These are phyloP conservation scores for Xanthoconium purpureum DNA, from an alignment of 768 basidiomycete species.

Conservation along the genomic window DNA sequence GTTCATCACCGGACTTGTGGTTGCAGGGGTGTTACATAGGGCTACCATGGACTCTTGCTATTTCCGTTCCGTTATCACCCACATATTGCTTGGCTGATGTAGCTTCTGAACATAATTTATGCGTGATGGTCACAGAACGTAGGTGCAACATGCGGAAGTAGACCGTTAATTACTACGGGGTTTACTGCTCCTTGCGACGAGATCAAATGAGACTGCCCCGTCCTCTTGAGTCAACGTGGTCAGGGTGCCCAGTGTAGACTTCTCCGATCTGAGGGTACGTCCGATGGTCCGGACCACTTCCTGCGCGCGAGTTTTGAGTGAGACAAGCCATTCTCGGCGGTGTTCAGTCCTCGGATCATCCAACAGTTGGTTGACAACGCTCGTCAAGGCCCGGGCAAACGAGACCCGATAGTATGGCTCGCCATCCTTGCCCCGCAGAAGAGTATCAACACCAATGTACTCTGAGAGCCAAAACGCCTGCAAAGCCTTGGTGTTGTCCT, in stretches of 20 bases:
- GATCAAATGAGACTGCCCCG: constrained; percentile 27
- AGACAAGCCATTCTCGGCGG: constrained; percentile 18
- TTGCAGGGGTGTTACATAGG: neutral
- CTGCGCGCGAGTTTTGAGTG: constrained; percentile 19
- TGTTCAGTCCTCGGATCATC: constrained; percentile 17
- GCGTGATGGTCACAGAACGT: neutral
- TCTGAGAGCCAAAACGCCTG: constrained; percentile 61
- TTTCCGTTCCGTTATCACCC: neutral
- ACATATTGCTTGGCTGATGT: constrained; percentile 9
- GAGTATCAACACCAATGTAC: constrained; percentile 40
- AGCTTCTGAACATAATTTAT: constrained; percentile 2
- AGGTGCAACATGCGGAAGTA: constrained; percentile 1
- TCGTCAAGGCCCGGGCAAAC: constrained; percentile 44
- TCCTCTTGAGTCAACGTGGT: constrained; percentile 26
- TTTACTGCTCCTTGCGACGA: constrained; percentile 28
- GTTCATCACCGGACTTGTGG: constrained; percentile 2
- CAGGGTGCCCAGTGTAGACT: constrained; percentile 25
- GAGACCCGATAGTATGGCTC: constrained; percentile 44
- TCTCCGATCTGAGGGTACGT: constrained; percentile 17
- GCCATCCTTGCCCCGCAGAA: constrained; percentile 29
- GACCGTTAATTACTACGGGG: constrained; percentile 20
- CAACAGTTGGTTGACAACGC: constrained; percentile 37
- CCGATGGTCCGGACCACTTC: constrained; percentile 13
- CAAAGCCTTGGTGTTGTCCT: constrained; percentile 48
- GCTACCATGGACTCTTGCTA: constrained; percentile 3